Base-by-base conservation (phyloP, 768 basidiomycete species). In the Panaeolus cyanescens region DNA sequence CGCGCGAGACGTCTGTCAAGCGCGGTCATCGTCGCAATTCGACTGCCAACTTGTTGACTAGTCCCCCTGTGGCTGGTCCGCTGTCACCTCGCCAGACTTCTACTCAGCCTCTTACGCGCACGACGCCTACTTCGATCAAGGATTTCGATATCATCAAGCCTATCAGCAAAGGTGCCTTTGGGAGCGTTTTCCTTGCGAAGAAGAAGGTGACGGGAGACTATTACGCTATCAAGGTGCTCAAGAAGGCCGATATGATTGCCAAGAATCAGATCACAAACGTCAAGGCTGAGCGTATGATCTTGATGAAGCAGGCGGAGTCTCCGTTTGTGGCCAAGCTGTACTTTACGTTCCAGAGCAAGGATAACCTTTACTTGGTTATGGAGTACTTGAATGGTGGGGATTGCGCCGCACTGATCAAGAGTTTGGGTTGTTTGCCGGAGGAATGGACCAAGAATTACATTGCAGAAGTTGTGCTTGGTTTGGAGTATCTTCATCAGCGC, bases 211-310 rank as follows among this genome's bases (percentile, higher is more conserved):
- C 97, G 2, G 97, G 97, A 56, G 97, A 99, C 75, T 99, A 98
- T 76, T 99, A 91, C 77, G 97, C 97, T 28, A 96, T 99, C 86
- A 99, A 99, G 77, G 96, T 99, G n/a, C 77, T 99, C 72, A 98
- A 96, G 80, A 99, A 99, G 80, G 94, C 95, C n/a, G 97, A 99
- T 77, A 99, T 99, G 97, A 99, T 99, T 73, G 93, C 97, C 37
- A 99, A 99, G 85, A 99, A 99, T 79, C 97, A 99, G 75, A 96
- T 99, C 73, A 99, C 97, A 54, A 99, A 99, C 72, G 97, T 99
- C 74, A 99, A 99, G 78, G 97, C 97, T 1, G 97, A 99, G 79
- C 86, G 97, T 60, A 99, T 97, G 89, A 99, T 99, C 69, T 84
- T 99, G 67, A 99, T 99, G 97, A 95, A 95, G 73, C 96, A 99